Evolutionary conservation across 1,139 yeast genomes (phyloP).

Genomic region (Spathaspora sp.): DNA sequence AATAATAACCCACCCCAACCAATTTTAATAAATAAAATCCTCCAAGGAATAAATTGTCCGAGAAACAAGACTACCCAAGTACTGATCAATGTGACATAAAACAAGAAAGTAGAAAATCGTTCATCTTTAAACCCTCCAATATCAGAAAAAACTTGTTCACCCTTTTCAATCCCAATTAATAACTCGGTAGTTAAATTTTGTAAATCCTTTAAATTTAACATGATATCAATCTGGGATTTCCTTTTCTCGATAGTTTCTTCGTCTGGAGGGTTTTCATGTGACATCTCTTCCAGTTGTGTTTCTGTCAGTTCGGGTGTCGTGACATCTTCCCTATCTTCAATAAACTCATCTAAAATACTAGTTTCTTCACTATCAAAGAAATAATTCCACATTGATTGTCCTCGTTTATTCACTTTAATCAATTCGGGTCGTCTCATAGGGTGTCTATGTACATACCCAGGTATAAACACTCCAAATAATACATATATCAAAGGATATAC

Average conservation of each 20-base stretch:
- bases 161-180: conserved; percentile 48
- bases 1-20: conserved; percentile 54
- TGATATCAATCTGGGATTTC: conserved; percentile 42
- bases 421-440: conserved; percentile 52
- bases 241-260: conserved; percentile 21
- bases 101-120: conserved; percentile 57
- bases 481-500: conserved; percentile 62
- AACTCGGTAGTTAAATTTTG: conserved; percentile 63
- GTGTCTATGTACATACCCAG: conserved; percentile 71
- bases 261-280: not conserved
- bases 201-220: conserved; percentile 58
- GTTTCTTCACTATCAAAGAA: conserved; percentile 44
- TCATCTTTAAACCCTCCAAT: conserved; percentile 77
- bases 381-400: conserved; percentile 55
- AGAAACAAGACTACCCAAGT: conserved; percentile 42
- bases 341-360: conserved; percentile 37
- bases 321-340: conserved; percentile 20
- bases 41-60: conserved; percentile 72
- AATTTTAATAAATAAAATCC: conserved; percentile 48
- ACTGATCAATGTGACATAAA: conserved; percentile 37
- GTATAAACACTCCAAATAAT: conserved; percentile 60
- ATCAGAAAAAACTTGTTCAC: conserved; percentile 58
- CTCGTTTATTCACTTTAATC: conserved; percentile 48
- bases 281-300: conserved; percentile 4
- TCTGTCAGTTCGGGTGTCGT: conserved; percentile 6